A percentile compares a stretch with the other conserved stretches of the same genome.
phyloP scores from a whole-genome alignment of 768 basidiomycete genomes.

The Suillus fuscotomentosus region DNA sequence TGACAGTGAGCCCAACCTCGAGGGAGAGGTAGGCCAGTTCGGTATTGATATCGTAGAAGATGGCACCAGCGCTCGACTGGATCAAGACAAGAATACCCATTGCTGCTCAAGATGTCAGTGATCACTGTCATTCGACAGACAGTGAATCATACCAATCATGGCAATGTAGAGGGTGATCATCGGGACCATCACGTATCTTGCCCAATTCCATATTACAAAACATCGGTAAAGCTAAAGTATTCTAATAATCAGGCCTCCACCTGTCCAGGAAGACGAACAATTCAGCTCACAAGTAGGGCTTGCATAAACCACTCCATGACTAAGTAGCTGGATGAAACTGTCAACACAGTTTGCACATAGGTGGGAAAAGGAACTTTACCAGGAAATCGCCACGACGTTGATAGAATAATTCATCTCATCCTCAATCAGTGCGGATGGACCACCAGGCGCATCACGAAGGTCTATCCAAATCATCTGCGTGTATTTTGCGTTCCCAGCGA shows the following conservation, averaged over 20 bases:
- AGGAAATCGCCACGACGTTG: slow-evolving; percentile 21
- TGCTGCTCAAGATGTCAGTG: slow-evolving; percentile 2
- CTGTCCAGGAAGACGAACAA: background rate
- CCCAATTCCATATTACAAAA: slow-evolving; percentile 14
- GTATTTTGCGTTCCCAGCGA: slow-evolving; percentile 26
- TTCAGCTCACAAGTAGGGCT: slow-evolving; percentile 17
- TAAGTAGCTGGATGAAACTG: slow-evolving; percentile 19
- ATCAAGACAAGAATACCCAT: slow-evolving; percentile 19
- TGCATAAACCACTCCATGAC: slow-evolving; percentile 33
- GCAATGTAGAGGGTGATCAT: slow-evolving; percentile 16
- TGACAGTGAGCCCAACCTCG: slow-evolving; percentile 30
- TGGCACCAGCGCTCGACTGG: slow-evolving; percentile 10
- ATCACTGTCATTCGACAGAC: background rate
- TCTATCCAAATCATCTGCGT: slow-evolving; percentile 34
- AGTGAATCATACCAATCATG: slow-evolving; percentile 11
- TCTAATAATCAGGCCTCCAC: background rate
- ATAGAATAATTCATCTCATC: slow-evolving; percentile 18
- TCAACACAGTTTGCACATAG: background rate
- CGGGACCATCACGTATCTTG: slow-evolving; percentile 13
- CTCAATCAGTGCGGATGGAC: slow-evolving; percentile 13
- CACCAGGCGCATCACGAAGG: slow-evolving; percentile 17
- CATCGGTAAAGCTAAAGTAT: slow-evolving; percentile 11
- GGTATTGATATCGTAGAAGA: slow-evolving; percentile 24
- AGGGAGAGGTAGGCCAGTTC: slow-evolving; percentile 30
- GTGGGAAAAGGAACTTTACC: slow-evolving; percentile 11